Percentiles rank a stretch among this genome's conserved stretches.
These are phyloP conservation scores for Diaporthe vaccinii DNA, from an alignment of 2,329 filamentous ascomycete genomes.

Conservation along the genomic window DNA sequence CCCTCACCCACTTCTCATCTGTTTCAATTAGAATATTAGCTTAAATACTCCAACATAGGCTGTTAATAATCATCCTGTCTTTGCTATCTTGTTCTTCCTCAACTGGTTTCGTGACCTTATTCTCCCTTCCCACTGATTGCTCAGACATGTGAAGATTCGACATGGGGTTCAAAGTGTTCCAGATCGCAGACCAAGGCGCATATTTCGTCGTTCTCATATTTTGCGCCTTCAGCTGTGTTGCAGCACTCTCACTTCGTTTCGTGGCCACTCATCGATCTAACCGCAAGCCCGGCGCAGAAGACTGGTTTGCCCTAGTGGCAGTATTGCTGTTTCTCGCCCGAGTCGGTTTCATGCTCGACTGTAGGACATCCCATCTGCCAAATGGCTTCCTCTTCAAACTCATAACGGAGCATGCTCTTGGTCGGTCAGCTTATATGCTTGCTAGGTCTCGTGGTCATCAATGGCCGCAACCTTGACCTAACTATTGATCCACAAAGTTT, in stretches of 20 bases:
- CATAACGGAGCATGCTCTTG: neutral
- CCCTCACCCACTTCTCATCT: neutral
- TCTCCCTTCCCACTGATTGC: neutral
- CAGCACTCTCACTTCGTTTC: neutral
- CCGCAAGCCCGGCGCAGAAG: neutral
- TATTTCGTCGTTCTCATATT: neutral
- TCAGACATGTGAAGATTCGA: neutral
- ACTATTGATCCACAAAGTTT: neutral
- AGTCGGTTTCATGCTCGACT: neutral
- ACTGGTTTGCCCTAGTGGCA: neutral
- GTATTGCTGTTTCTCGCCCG: neutral
- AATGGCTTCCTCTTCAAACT: accelerated
- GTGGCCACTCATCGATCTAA: neutral
- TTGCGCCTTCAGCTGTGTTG: neutral
- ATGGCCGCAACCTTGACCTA: neutral
- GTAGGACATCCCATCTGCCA: neutral
- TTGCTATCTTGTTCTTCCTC: neutral
- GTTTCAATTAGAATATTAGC: neutral
- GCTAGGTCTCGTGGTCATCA: neutral
- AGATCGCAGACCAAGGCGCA: neutral
- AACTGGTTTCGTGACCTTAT: too few relatives aligned
- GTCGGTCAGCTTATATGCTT: neutral
- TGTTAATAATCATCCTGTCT: neutral
- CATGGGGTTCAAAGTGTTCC: neutral
- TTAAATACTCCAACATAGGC: neutral